phyloP scores from a whole-genome alignment of 106 monocot genomes.

The Dioscorea dumetorum region DNA sequence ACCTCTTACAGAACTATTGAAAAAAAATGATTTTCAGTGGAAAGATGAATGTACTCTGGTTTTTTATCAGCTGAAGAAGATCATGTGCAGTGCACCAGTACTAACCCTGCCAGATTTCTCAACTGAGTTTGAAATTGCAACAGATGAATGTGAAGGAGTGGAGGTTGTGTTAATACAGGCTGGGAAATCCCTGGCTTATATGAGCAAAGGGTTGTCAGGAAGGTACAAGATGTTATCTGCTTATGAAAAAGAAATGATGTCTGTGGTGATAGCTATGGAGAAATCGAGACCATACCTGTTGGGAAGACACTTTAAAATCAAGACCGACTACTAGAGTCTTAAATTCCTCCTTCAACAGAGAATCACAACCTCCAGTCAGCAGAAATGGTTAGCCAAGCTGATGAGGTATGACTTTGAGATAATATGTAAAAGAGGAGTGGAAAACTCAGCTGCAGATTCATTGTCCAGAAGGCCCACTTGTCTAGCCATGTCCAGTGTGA shows the following conservation, averaged over 20 bases:
- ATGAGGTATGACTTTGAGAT: constrained; percentile 6
- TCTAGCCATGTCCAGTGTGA: too few species aligned
- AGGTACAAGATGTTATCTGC: too few species aligned
- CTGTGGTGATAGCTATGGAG: constrained; percentile 3
- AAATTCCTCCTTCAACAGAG: not conserved
- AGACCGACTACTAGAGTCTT: constrained; percentile 1
- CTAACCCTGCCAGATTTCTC: not conserved
- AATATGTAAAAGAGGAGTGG: not conserved
- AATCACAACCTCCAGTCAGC: constrained; percentile 2
- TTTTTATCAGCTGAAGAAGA: not conserved
- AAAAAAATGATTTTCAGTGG: not conserved
- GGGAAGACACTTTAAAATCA: constrained; percentile 2
- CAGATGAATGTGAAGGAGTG: not conserved
- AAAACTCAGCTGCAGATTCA: too few species aligned
- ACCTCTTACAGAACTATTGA: not conserved
- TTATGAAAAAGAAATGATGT: constrained; percentile 10
- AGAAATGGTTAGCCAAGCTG: constrained; percentile 8
- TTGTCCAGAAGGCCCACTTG: too few species aligned
- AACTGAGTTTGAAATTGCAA: not conserved
- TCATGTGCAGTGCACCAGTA: not conserved
- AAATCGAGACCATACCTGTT: constrained; percentile 6
- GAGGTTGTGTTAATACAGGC: not conserved
- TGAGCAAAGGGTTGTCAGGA: not conserved
- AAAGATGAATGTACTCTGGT: not conserved
- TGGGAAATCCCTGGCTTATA: not conserved